Evolutionary conservation across 768 basidiomycete species (phyloP), one percentile per base, ranked within the genome.

Genomic region (Panaeolus papilionaceus): DNA sequence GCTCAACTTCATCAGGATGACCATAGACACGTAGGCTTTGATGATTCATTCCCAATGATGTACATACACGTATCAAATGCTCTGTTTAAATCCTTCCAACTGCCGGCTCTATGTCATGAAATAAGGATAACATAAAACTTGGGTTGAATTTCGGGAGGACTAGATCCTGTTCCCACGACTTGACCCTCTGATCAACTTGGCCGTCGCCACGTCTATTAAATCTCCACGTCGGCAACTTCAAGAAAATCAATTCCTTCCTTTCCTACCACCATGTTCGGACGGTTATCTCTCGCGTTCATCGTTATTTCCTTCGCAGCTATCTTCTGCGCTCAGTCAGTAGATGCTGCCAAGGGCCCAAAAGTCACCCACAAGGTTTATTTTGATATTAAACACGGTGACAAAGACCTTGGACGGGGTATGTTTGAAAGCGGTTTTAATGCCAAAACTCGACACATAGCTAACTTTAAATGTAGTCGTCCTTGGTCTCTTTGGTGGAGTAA

Each of bases 351-450:
- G 74, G 91, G 92, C 16, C 97, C 97, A 14, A 90, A 85, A 80
- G 90, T 99, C 73, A 98, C 97, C 58, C 83, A 93, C 86, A 95
- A 92, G 80, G 91, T 98, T 71, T 98, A 89, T 84, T 98, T 98
- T 76, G 96, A 98, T 79, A 90, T 98, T 67, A 90, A 92, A 73
- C 96, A 98, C 80, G 97, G 97, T 37, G 95, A 92, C 79, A 84
- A 92, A 79, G 84, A 89, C 62, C 63, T 98, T 51, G 97, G 97
- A 64, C 87, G 96, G 69, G 83, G 95, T 94, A 77, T 64, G 82
- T 79, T 20, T 54, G 44, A 12, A 64, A 47, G 61, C 38, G 33
- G 18, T 66, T 20, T 69, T 42, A 14, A 33, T 66, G 47, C 68
- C n/a, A 18, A 3, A 33, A 33, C 33, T 33, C n/a, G 63, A 6